Conservation (phyloP, 169 alveolate genomes). For the Plasmodium adleri region DNA sequence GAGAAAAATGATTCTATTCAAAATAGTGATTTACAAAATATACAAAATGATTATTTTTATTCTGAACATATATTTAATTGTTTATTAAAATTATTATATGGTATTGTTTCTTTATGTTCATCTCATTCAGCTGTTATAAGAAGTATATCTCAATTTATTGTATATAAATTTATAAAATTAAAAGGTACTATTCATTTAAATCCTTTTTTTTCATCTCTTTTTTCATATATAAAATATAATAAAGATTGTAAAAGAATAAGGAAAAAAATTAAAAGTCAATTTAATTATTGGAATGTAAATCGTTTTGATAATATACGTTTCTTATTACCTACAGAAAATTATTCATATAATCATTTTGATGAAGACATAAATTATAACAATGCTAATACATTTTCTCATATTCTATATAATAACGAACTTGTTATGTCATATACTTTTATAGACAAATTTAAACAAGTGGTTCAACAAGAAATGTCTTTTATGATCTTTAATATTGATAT, state of each 20-base stretch:
- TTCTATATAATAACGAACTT: slow-evolving; percentile 33
- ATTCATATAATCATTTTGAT: slow-evolving; percentile 37
- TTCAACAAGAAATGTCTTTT: slow-evolving; percentile 52
- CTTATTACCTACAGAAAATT: slow-evolving; percentile 40
- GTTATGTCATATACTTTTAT: slow-evolving; percentile 34
- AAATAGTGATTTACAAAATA: neutral
- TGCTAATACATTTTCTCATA: slow-evolving; percentile 31
- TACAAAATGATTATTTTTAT: slow-evolving; percentile 6
- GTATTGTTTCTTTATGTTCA: slow-evolving; percentile 29
- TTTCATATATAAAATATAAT: slow-evolving; percentile 50
- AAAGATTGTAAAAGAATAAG: slow-evolving; percentile 65
- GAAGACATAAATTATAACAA: slow-evolving; percentile 35
- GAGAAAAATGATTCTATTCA: neutral
- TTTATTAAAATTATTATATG: slow-evolving; percentile 1
- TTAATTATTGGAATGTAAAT: slow-evolving; percentile 23
- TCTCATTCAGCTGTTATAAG: slow-evolving; percentile 62
- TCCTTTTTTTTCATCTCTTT: slow-evolving; percentile 27
- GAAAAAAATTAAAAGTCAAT: slow-evolving; percentile 25
- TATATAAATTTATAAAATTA: slow-evolving; percentile 28
- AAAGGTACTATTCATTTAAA: slow-evolving; percentile 4
- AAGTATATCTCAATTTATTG: slow-evolving; percentile 37
- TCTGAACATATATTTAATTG: slow-evolving; percentile 30
- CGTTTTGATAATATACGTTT: slow-evolving; percentile 29
- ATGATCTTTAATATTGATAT: slow-evolving; percentile 30
- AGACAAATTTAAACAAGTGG: slow-evolving; percentile 20